These are phyloP conservation scores for Nicotiana noctiflora DNA, from an alignment of 257 asterid genomes.

Conservation along the genomic window DNA sequence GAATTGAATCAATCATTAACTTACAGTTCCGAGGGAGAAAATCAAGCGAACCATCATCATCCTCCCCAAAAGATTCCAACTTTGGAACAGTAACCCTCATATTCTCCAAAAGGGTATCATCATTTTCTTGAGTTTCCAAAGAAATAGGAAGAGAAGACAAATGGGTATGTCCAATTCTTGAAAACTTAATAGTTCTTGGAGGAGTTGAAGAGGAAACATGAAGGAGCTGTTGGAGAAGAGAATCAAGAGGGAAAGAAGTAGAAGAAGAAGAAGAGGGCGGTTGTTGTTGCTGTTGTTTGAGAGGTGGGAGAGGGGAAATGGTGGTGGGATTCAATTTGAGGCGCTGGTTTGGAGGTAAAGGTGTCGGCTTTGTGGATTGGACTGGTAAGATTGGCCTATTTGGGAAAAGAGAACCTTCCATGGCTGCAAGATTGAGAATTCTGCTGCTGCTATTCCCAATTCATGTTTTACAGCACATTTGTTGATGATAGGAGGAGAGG, in stretches of 20 bases:
- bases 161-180: conserved; percentile 14
- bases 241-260: conserved; percentile 61
- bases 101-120: conserved; percentile 32
- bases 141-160: conserved; percentile 27
- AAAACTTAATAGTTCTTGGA: conserved; percentile 28
- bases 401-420: conserved; percentile 84
- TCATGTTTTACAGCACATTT: not conserved
- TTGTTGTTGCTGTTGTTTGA: conserved; percentile 36
- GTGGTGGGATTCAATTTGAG: conserved; percentile 39
- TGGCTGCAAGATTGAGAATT: conserved; percentile 11
- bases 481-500: not conserved
- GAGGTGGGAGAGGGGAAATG: conserved; percentile 60
- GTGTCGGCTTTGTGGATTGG: conserved; percentile 49
- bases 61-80: conserved; percentile 16
- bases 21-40: conserved; percentile 72
- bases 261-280: conserved; percentile 18
- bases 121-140: conserved; percentile 27
- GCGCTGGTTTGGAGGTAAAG: conserved; percentile 37
- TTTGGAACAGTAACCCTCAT: conserved; percentile 29
- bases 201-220: conserved; percentile 38
- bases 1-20: conserved; percentile 57
- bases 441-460: not conserved
- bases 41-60: conserved; percentile 40
- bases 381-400: conserved; percentile 63
- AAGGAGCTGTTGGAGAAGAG: conserved; percentile 75